Base-by-base conservation (phyloP, 495 filamentous ascomycete species). In the Aspergillus carlsbadensis region DNA sequence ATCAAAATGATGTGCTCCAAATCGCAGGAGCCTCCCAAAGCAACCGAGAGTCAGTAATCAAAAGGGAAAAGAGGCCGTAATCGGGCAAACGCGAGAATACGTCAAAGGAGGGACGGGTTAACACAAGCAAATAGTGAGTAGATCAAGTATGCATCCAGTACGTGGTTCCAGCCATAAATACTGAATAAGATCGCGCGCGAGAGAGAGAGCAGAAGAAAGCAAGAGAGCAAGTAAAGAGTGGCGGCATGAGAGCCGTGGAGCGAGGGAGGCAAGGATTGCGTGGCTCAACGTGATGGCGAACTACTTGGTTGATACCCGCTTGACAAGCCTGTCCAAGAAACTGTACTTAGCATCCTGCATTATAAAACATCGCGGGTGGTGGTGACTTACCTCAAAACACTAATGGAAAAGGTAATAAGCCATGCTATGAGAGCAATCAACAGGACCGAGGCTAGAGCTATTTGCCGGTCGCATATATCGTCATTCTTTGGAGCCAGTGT, bases 351-450 rank as follows among this genome's bases (percentile, higher is more conserved):
- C 36, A 59, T 31, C 36, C 41, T 22, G 33, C 3, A 41, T 17
- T 14, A 3, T 10, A 14, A 14, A 41, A 21, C 54, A 61, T 41
- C 22, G 20, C 35, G n/a, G 17, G 7, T 13, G 7, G 15, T 13
- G 24, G 46, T 26, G 37, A 62, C 71, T 63, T 70, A 89, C 84
- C 92, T 85, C 59, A 96, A 87, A 31, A 95, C 88, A 72, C 88
- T 96, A 31, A 97, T 85, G 31, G 84, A 79, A 72, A 98, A 96
- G 10, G 92, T 97, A 64, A 87, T 78, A 52, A 92, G 83, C 94
- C 94, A 98, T 24, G 90, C 88, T 51, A 95, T 76, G 51, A 98
- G 71, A 2, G 90, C 90, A 46, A 98, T 78, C 43, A 96, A 77
- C 35, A 96, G 80, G 53, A 96, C 88, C 5, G 83, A 87, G 18